These are phyloP conservation scores for Ailanthus altissimus DNA, from an alignment of 345 rosid species.

Conservation along the genomic window DNA sequence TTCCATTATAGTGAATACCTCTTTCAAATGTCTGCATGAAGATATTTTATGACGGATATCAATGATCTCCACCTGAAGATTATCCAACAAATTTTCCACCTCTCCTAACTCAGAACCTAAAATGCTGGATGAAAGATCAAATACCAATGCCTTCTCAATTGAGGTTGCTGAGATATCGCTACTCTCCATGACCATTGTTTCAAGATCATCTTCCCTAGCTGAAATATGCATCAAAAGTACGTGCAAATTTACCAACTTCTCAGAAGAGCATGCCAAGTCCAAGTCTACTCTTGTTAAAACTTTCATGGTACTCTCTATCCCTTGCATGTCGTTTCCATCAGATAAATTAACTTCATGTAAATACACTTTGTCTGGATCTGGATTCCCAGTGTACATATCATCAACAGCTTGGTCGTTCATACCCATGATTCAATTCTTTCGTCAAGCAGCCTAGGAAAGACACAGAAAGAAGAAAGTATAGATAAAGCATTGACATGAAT, in stretches of 20 bases:
- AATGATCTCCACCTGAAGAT: constrained; percentile 59
- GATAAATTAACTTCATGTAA: constrained; percentile 27
- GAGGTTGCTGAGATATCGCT: constrained; percentile 41
- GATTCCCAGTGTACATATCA: neutral
- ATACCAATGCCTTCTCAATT: constrained; percentile 65
- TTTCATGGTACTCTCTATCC: constrained; percentile 42
- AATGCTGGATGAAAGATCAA: constrained; percentile 70
- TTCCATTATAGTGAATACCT: constrained; percentile 38
- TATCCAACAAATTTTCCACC: constrained; percentile 66
- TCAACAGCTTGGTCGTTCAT: constrained; percentile 22
- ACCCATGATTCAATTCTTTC: constrained; percentile 25
- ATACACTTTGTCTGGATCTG: constrained; percentile 17
- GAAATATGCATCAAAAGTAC: constrained; percentile 73
- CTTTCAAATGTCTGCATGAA: constrained; percentile 52
- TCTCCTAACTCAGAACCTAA: constrained; percentile 79
- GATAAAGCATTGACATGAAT: neutral
- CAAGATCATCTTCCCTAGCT: constrained; percentile 63
- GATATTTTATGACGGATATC: constrained; percentile 63
- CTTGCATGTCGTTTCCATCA: constrained; percentile 37
- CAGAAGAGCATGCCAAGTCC: constrained; percentile 53
- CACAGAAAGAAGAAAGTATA: neutral
- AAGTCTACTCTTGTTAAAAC: constrained; percentile 47
- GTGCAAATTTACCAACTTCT: constrained; percentile 70
- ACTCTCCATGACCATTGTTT: constrained; percentile 41
- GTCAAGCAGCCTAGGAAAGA: constrained; percentile 17